Base-by-base conservation (phyloP, 1,139 yeast species). In the Pichia sp. region DNA sequence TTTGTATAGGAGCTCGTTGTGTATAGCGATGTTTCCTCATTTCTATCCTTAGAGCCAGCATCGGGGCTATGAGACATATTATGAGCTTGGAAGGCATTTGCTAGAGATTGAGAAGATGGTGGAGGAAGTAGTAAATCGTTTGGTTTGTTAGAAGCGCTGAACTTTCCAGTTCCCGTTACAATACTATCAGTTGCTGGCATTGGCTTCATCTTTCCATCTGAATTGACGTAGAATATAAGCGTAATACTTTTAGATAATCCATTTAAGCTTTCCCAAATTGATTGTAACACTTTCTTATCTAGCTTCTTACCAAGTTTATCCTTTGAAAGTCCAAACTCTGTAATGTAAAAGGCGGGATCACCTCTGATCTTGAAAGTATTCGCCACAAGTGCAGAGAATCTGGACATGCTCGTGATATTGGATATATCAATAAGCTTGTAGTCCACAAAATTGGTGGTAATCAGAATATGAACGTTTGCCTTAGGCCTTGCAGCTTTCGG, bases 1-100 rank as follows among this genome's bases (percentile, higher is more conserved):
- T 45, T 43, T 1, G 55, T 33, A n/a, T 47, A 50, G 3, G 49
- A 46, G 9, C 49, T 46, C 1, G 50, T 38, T 4, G 52, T 49
- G 13, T 47, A 37, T 8, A 48, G 28, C 15, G 46, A 37, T 10
- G 40, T 29, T 17, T 41, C 40, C 15, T 46, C 49, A n/a, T 32
- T 42, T 22, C 27, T 34, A 22, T 35, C 39, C 13, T 19, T 5
- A 21, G 17, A 27, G 20, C 27, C 27, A 3, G 11, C n/a, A n/a
- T n/a, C n/a, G n/a, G n/a, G n/a, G n/a, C n/a, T n/a, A n/a, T n/a
- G n/a, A n/a, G n/a, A n/a, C n/a, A n/a, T n/a, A n/a, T n/a, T n/a
- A n/a, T n/a, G n/a, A n/a, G n/a, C n/a, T n/a, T n/a, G n/a, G n/a
- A n/a, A n/a, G n/a, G n/a, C n/a, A n/a, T n/a, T n/a, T n/a, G n/a